Base-by-base conservation (phyloP, 1,284 basidiomycete genomes). In the Meira miltonrushii region DNA sequence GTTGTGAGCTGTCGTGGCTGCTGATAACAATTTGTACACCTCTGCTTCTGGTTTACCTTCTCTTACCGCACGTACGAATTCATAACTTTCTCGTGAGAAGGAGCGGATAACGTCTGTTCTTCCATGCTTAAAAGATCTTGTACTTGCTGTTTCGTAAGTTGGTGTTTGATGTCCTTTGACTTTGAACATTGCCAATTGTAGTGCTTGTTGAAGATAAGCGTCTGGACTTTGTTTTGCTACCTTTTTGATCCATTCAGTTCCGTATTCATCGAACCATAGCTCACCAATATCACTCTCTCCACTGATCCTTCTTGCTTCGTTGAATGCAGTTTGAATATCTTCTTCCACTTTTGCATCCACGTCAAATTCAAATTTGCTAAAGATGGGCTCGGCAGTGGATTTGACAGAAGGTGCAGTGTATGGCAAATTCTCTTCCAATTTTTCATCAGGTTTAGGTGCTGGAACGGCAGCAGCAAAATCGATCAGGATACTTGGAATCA, bases 111-210 rank as follows among this genome's bases (percentile, higher is more conserved):
- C 92, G 74, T 98, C 94, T 0, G 94, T 97, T 12, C 94, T 85
- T 8, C 92, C 94, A 71, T 88, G 87, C 66, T 88, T 82, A 81
- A 94, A 95, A 70, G 89, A 83, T n/a, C 92, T 84, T 1, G 94
- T 97, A 28, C 92, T 84, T 0, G 88, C 90, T 0, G 93, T 96
- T 81, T 98, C 93, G 79, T 98, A 97, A 5, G 91, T 94, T 2
- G 93, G 90, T 1, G 89, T 89, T 71, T 90, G 88, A 65, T 83
- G 81, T 12, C 86, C 86, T 60, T 87, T 88, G 40, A 86, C 85
- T 68, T 84, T 85, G 80, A 88, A 90, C 85, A 89, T 96, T 6
- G 93, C 93, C 10, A 97, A 84, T 79, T 97, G 94, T 23, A 96
- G 82, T 1, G 87, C 91, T 85, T 94, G 88, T 79, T 97, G 94